These are phyloP conservation scores for Saxispiralis lemnorum DNA, from an alignment of 495 filamentous ascomycete species.

Conservation along the genomic window DNA sequence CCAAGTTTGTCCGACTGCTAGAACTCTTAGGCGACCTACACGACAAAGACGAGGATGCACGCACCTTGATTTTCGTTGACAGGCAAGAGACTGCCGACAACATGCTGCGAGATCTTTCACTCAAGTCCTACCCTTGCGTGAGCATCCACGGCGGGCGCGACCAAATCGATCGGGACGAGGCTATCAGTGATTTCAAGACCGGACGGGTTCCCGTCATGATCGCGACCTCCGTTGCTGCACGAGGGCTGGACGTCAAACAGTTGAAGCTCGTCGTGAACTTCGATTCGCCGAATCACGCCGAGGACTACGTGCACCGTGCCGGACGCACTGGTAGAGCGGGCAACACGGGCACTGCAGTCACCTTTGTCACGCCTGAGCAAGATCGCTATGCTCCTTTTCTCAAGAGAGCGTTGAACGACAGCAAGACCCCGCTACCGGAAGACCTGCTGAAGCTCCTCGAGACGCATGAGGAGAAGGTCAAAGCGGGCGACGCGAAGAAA, in stretches of 20 bases:
- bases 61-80: conserved; percentile 84
- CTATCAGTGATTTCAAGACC: conserved; percentile 87
- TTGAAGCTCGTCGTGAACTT: conserved; percentile 94
- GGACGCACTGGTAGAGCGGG: conserved; percentile 91
- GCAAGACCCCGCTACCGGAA: conserved; percentile 65
- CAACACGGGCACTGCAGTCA: conserved; percentile 85
- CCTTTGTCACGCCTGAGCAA: conserved; percentile 81
- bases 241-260: conserved; percentile 92
- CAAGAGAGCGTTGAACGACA: conserved; percentile 82
- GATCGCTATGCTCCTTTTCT: conserved; percentile 81
- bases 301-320: conserved; percentile 94
- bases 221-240: conserved; percentile 89
- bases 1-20: conserved; percentile 69
- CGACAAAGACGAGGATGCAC: conserved; percentile 70
- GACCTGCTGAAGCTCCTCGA: conserved; percentile 46
- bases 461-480: conserved; percentile 72
- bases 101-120: conserved; percentile 62
- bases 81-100: conserved; percentile 85
- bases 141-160: conserved; percentile 95
- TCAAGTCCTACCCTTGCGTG: conserved; percentile 82
- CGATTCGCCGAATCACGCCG: conserved; percentile 87
- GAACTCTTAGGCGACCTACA: conserved; percentile 66
- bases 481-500: conserved; percentile 75
- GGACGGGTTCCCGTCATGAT: conserved; percentile 78
- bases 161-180: conserved; percentile 84